Base-by-base conservation (phyloP, 768 basidiomycete genomes). In the Auriscalpium microsporum region DNA sequence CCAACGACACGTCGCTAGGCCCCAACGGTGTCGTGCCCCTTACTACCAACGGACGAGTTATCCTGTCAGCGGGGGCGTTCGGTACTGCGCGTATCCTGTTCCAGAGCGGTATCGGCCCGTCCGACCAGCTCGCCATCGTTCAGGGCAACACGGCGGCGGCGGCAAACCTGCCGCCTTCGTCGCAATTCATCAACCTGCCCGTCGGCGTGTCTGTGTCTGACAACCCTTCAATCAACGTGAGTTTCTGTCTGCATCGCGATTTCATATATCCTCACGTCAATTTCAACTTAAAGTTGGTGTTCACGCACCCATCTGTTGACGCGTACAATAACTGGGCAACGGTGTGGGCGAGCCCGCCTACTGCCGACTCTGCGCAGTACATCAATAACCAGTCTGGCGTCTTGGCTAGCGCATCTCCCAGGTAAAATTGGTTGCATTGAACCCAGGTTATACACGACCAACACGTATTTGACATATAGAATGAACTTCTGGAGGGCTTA, bases 261-360 rank as follows among this genome's bases (percentile, higher is more conserved):
- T 17, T 33, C 17, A 17, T 21, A 40, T 0, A 19, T 50, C 14
- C 13, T 19, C 37, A 16, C 16, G 17, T 10, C 33, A 8, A 49
- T 17, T 17, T 33, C 21, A 17, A 23, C 36, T 3, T 6, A 10
- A 55, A 81, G 78, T 67, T 83, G 61, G 79, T 84, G 19, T 83
- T 85, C 70, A 82, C 79, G 6, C 82, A 84, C 64, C 82, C 82
- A 2, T 71, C 71, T 40, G 72, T 85, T 57, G 80, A 84, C 62
- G 75, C 80, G 1, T 83, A 83, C 62, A 80, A 84, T n/a, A 83
- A 82, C 66, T 85, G 82, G 83, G 77, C 76, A 2, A 60, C 75
- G 40, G 78, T 83, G 3, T 83, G 78, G 80, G 67, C 68, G 35
- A 68, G 70, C 65, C 82, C 83, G 23, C 73, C 77, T 17, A 64